Conservation (phyloP, 164 flowering plant species). For the Annona squamosa region DNA sequence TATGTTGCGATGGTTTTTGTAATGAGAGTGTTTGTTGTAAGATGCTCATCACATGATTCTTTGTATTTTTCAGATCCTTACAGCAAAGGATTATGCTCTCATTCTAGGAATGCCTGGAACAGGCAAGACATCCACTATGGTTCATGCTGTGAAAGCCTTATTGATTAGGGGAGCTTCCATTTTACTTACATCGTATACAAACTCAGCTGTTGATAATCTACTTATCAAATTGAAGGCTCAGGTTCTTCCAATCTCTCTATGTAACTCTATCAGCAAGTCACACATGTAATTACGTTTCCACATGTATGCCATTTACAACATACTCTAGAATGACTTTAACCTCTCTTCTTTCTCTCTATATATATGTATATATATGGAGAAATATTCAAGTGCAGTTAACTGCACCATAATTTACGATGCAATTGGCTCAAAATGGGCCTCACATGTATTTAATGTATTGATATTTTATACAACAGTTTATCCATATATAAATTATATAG, state of each 20-base stretch:
- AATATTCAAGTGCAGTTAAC: too few relatives aligned
- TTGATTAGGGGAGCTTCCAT: conserved; percentile 89
- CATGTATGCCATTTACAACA: too few relatives aligned
- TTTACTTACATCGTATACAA: conserved; percentile 95
- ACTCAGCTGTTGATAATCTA: conserved; percentile 94
- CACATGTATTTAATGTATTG: too few relatives aligned
- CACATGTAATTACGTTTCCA: neutral
- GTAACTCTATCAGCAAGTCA: neutral
- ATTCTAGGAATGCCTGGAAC: conserved; percentile 99
- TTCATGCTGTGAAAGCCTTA: conserved; percentile 97
- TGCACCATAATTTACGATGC: too few relatives aligned
- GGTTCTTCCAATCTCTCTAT: conserved; percentile 37
- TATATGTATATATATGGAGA: too few relatives aligned
- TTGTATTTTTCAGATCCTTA: conserved; percentile 64
- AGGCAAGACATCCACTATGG: conserved; percentile 96
- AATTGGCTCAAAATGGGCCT: too few relatives aligned
- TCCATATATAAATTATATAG: too few relatives aligned
- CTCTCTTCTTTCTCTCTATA: too few relatives aligned
- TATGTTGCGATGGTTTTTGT: neutral
- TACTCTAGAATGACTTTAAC: too few relatives aligned
- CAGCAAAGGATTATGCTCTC: conserved; percentile 88
- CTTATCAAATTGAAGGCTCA: conserved; percentile 92
- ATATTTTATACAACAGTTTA: too few relatives aligned
- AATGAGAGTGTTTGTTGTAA: neutral
- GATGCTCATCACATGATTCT: neutral